phyloP scores from a whole-genome alignment of 495 filamentous ascomycete species.

The Aspergillus mulundensis region DNA sequence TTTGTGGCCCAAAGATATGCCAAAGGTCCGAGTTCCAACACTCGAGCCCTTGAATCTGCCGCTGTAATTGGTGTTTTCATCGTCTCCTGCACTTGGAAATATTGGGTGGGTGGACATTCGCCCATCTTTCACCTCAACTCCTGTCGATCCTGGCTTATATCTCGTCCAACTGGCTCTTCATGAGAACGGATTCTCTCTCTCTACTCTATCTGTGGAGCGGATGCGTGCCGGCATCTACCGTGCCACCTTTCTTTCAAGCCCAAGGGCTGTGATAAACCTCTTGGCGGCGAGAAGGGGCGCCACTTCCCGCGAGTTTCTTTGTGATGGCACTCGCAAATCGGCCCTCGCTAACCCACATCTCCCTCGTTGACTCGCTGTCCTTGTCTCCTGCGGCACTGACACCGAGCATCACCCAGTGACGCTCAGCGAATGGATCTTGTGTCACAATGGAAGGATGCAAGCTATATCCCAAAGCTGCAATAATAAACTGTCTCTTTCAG shows the following conservation, averaged over 20 bases:
- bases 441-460: background rate
- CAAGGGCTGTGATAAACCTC: conserved; percentile 10
- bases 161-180: conserved; percentile 10
- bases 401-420: background rate
- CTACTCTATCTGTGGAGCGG: conserved; percentile 9
- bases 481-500: background rate
- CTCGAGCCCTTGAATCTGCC: background rate
- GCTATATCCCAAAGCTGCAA: background rate
- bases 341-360: conserved; percentile 8
- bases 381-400: background rate
- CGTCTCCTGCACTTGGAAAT: conserved; percentile 1
- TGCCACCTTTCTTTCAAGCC: conserved; percentile 13
- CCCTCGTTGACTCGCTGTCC: conserved; percentile 4
- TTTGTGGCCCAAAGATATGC: background rate
- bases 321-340: conserved; percentile 5
- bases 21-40: conserved; percentile 9
- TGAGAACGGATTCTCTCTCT: background rate
- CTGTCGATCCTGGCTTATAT: conserved; percentile 10
- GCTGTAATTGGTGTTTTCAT: conserved; percentile 8
- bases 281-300: conserved; percentile 17
- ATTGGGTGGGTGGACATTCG: conserved; percentile 4
- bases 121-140: conserved; percentile 2
- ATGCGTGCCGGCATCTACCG: conserved; percentile 16
- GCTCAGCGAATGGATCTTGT: background rate
- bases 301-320: conserved; percentile 12